A percentile compares a stretch with the other conserved stretches of the same genome.
Conservation (phyloP, 2,329 filamentous ascomycete genomes). For the Pseudomassariella vexata region DNA sequence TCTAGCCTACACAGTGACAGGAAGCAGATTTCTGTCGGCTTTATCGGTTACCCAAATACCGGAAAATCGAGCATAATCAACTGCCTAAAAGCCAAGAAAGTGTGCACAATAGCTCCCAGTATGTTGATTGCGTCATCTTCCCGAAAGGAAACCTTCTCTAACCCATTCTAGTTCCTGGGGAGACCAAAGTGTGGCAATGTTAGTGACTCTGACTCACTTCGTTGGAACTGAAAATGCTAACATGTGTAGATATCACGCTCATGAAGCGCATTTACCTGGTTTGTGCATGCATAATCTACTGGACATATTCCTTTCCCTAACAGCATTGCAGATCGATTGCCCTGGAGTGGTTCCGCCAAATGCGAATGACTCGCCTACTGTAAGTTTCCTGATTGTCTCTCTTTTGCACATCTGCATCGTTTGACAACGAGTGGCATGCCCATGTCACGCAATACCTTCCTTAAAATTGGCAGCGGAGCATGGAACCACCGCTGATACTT, state of each 20-base stretch:
- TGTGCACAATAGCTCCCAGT: conserved; percentile 86
- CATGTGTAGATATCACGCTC: conserved; percentile 81
- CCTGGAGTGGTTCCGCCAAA: conserved; percentile 94
- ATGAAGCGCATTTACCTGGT: conserved; percentile 89
- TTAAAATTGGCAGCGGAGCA: no score
- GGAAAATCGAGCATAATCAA: conserved; percentile 98
- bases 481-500: conserved; percentile 2
- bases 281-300: no score
- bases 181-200: conserved; percentile 99
- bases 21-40: conserved; percentile 90
- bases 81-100: conserved; percentile 88
- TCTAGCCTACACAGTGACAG: conserved; percentile 81
- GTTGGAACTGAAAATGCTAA: no score
- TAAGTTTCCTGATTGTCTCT: no score
- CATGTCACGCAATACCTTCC: no score
- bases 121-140: no score
- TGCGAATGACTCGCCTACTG: conserved; percentile 71
- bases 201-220: no score
- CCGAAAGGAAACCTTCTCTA: no score
- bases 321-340: no score
- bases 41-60: conserved; percentile 84
- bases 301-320: no score
- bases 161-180: conserved; percentile 94
- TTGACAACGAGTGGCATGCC: no score
- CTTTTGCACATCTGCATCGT: no score